Evolutionary conservation across 768 basidiomycete genomes (phyloP).

Genomic region (Russula lepida): DNA sequence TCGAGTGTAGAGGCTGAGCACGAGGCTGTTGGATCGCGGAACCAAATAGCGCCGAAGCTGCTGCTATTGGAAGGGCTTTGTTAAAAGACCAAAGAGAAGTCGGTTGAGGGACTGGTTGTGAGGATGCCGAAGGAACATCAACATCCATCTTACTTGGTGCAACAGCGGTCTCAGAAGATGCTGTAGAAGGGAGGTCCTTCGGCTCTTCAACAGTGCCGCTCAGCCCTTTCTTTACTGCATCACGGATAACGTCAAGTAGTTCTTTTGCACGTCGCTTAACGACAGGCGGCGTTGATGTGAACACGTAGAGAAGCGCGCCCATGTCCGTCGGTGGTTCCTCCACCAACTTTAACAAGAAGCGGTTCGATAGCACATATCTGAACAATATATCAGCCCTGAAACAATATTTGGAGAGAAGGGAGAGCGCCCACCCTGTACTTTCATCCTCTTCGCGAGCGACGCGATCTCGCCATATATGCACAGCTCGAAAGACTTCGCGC

Average conservation of each 20-base stretch:
- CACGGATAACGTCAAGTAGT: constrained; percentile 52
- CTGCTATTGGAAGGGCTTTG: neutral
- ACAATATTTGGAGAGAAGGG: neutral
- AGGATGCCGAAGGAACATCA: neutral
- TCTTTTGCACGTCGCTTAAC: constrained; percentile 56
- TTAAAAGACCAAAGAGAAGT: constrained; percentile 7
- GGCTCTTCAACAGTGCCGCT: neutral
- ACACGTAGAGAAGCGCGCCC: constrained; percentile 49
- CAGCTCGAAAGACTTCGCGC: constrained; percentile 54
- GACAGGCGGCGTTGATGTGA: constrained; percentile 54
- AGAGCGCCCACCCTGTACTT: constrained; percentile 52
- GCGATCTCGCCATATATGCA: constrained; percentile 80
- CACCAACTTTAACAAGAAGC: constrained; percentile 63
- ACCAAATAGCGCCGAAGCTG: constrained; percentile 23
- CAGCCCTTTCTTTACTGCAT: constrained; percentile 32
- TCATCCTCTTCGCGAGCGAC: constrained; percentile 81
- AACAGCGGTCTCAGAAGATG: neutral
- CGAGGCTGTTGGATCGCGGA: neutral
- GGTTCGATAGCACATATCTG: constrained; percentile 72
- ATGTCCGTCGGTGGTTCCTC: constrained; percentile 63
- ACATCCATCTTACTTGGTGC: neutral
- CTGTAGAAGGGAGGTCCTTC: neutral
- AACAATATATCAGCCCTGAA: constrained; percentile 1
- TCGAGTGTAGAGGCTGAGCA: constrained; percentile 20
- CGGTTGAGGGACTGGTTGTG: neutral